A percentile compares a stretch with the other conserved stretches of the same genome.
These are phyloP conservation scores for Nigrospora sphaerica DNA, from an alignment of 2,329 filamentous ascomycete species.

Conservation along the genomic window DNA sequence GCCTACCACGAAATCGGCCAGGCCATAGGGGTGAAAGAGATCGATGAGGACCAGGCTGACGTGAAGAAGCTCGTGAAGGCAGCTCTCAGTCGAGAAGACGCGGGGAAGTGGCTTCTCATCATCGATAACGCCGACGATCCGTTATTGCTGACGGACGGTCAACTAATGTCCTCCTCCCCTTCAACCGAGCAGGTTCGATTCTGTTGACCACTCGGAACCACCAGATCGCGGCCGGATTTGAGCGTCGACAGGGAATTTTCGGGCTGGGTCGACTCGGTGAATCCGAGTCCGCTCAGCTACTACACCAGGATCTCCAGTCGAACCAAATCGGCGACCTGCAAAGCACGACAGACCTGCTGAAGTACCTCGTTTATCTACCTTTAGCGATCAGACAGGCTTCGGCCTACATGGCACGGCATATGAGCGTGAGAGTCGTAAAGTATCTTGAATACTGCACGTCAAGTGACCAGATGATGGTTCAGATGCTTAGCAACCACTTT, in stretches of 20 bases:
- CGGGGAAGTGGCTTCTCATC: too few relatives aligned
- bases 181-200: not conserved
- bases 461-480: too few relatives aligned
- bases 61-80: too few relatives aligned
- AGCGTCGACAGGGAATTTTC: not conserved
- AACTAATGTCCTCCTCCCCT: not conserved
- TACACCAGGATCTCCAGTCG: not conserved
- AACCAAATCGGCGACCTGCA: not conserved
- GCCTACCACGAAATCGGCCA: too few relatives aligned
- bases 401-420: not conserved
- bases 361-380: not conserved
- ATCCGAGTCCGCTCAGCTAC: not conserved
- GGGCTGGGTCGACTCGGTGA: not conserved
- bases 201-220: not conserved
- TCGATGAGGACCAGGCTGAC: too few relatives aligned
- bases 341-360: too few relatives aligned
- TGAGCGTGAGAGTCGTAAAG: not conserved
- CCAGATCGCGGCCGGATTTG: not conserved
- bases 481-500: not conserved
- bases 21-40: too few relatives aligned
- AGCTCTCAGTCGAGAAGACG: too few relatives aligned
- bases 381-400: not conserved
- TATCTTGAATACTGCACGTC: not conserved
- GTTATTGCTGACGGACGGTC: too few relatives aligned
- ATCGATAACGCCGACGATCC: too few relatives aligned